Conservation (phyloP, 345 rosid genomes). For the Corchorus capsularis region DNA sequence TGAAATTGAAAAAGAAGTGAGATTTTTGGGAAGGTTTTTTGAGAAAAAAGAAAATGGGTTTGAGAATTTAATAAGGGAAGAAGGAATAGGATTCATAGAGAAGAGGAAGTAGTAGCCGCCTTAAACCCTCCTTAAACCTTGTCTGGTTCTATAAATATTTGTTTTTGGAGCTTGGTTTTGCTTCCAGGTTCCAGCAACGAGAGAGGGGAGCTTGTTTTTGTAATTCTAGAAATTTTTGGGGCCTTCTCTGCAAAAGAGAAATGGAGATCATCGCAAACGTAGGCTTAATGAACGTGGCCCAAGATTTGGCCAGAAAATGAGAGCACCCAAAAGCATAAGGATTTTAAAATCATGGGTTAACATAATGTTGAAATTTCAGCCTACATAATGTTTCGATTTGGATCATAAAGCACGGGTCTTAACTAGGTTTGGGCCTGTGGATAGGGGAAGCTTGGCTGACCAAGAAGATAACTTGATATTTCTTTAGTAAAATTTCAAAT, state of each 20-base stretch:
- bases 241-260: background rate
- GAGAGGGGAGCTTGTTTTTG: background rate
- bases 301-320: too few species aligned
- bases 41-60: slow-evolving; percentile 3
- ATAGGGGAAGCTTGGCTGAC: too few species aligned
- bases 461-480: too few species aligned
- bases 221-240: background rate
- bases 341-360: too few species aligned
- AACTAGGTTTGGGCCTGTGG: too few species aligned
- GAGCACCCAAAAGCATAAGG: too few species aligned
- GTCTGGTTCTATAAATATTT: background rate
- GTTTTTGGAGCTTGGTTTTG: background rate
- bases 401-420: too few species aligned
- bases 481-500: too few species aligned
- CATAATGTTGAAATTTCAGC: too few species aligned
- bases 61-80: background rate
- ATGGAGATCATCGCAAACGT: too few species aligned
- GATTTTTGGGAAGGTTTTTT: background rate
- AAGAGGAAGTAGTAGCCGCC: slow-evolving; percentile 29
- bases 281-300: too few species aligned
- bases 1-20: background rate
- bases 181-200: background rate
- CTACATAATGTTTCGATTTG: too few species aligned
- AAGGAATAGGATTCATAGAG: slow-evolving; percentile 7
- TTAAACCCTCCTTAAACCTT: slow-evolving; percentile 64